Base-by-base conservation (phyloP, 345 rosid genomes). In the Limnanthes douglasii region DNA sequence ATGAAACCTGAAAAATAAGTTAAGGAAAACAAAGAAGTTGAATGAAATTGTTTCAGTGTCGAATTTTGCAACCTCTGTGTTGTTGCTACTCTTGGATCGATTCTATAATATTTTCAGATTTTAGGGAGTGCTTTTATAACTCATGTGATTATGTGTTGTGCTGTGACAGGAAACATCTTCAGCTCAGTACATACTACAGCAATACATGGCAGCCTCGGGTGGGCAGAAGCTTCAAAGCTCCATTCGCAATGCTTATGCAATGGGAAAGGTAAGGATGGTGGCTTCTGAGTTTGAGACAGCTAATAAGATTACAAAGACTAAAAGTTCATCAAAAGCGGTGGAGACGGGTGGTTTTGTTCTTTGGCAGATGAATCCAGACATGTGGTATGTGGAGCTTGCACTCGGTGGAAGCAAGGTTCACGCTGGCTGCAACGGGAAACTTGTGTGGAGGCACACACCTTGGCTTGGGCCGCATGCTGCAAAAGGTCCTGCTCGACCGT, bases 381-480 rank as follows among this genome's bases (percentile, higher is more conserved):
- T 66, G 94, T 77, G 94, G 85, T 74, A 82, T 31, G 78, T 78
- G 57, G 90, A 77, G 63, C 85, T 82, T 35, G 90, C 75, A 2
- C 72, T 78, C 35, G 81, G 84, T 31, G 78, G 75, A 11, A 77
- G 75, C 45, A 81, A 77, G 44, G 94, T 81, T 46, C 84, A 59
- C 32, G 94, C 82, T 0, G 82, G 90, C 24, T 82, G 90, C 58
- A 70, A 82, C 10, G 90, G 94, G 56, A 71, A 68, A 59, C 73
- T 82, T 32, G 94, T 77, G 27, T 82, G 90, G 90, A 69, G 94
- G 54, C 94, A 82, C 25, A 82, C 94, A 4, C 94, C 94, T 6
- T 77, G 94, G 94, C 75, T 71, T 30, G 94, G 94, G 0, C 62
- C 90, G 5, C 86, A 76, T 52, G 51, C 81, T 45, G 86, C 81